A percentile compares a stretch with the other conserved stretches of the same genome.
Evolutionary conservation across 768 basidiomycete species (phyloP).

Genomic region (Chalciporus sphaerocephalus): DNA sequence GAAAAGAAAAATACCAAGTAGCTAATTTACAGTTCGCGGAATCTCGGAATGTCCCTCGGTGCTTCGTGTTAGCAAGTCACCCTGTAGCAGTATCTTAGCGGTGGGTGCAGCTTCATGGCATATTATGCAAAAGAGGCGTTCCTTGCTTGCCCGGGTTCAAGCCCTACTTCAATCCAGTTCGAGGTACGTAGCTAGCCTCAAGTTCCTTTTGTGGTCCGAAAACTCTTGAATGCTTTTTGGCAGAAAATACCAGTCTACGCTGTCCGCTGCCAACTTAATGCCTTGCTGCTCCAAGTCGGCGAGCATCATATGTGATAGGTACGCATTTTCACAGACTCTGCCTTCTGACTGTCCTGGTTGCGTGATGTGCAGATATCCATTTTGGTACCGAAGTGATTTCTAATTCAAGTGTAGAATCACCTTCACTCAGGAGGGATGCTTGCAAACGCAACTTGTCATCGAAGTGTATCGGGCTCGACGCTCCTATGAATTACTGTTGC

Average conservation of each 20-base stretch:
- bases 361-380: background rate
- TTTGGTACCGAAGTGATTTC: background rate
- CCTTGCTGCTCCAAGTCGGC: background rate
- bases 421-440: background rate
- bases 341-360: background rate
- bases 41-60: no score
- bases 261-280: no score
- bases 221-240: background rate
- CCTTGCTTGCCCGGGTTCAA: background rate
- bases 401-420: constrained; percentile 1
- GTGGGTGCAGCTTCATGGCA: no score
- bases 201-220: background rate
- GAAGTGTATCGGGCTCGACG: background rate
- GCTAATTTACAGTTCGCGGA: no score
- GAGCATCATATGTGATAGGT: background rate
- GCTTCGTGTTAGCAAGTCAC: no score
- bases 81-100: no score
- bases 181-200: background rate
- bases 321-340: background rate
- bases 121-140: background rate
- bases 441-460: background rate
- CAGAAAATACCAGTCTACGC: no score
- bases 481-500: background rate
- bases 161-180: background rate
- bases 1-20: no score